Evolutionary conservation across 306 rosid genomes (phyloP), one percentile per base, ranked within the genome.

Genomic region (Acacia acuminata): DNA sequence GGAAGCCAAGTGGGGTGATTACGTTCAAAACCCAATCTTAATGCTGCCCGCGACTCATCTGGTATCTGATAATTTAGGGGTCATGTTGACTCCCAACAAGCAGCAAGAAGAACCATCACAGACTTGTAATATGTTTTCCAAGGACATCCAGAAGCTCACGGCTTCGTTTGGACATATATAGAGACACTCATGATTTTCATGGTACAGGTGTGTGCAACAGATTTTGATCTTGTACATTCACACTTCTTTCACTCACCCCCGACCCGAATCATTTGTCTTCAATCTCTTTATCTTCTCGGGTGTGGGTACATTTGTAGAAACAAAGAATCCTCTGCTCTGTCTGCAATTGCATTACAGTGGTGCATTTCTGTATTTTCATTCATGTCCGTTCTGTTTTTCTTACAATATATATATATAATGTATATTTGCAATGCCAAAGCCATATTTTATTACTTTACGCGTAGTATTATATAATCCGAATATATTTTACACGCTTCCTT

Each of bases 101-200:
- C 78, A 81, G 64, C 88, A 87, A 58, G 83, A 87, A 76, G 70
- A 74, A 61, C 63, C 82, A 15, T 85, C 87, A 0, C 90, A 84
- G 76, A 17, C 19, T 65, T 71, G 82, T 78, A 68, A 24, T 63
- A 34, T 80, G 63, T 81, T 77, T 14, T 80, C 88, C 79, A 88
- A 86, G 77, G 88, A 86, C 72, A 75, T 86, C 38, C 89, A 88
- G 56, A 86, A 82, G 70, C 75, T 86, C 53, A 60, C 91, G 42
- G 80, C 88, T 60, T 82, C 92, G 20, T 87, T 89, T 83, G 90
- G 84, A 83, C 88, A 89, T 79, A 79, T 87, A 65, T 85, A 87
- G 82, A 75, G 78, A 78, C 66, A 61, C 55, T 68, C 56, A 3
- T 82, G 80, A 51, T 86, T 71, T 70, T 38, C 20, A 2, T 64